Base-by-base conservation (phyloP, 805 yeast species). In the Pichia exigua region DNA sequence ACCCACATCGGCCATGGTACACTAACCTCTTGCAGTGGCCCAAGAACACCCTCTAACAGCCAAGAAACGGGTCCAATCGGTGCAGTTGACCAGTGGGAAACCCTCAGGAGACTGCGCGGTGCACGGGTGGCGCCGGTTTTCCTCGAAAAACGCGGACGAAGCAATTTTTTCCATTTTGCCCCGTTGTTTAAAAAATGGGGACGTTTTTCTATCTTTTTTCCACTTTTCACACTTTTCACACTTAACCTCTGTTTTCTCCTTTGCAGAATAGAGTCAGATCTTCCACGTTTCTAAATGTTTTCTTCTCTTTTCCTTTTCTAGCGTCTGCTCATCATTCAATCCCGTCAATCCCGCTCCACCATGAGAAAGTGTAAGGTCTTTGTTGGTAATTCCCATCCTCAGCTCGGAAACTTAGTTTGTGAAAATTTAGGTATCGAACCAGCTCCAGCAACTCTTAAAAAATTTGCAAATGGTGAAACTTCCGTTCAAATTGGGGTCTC, bases 351-450 rank as follows among this genome's bases (percentile, higher is more conserved):
- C 20, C 24, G 11, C 42, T 12, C 22, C 18, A 40, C 40, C 26
- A 94, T 94, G 99, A 89, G 98, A 70, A 90, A 91, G 82, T 89
- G 97, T 65, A 92, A 94, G 70, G 88, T 94, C 44, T 94, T 94
- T 69, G 95, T 94, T 52, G 99, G 99, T 45, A 83, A 87, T 54
- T 91, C 98, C 50, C 99, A 94, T 69, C 97, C 97, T 15, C 96
- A 90, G 65, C 76, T 94, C 61, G 99, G 99, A 41, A 76, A 81
- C 55, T 75, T 88, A 56, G 95, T 94, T 44, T 94, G 99, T 71
- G 88, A 87, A 54, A 77, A 91, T 50, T 73, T 94, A 43, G 98
- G 98, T 38, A 90, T 90, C 43, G 87, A 88, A 62, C 90, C 96
- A 12, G 98, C 97, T 28, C 95, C 96, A 28, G 88, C 95, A 64